Conservation (phyloP, 2,329 filamentous ascomycete species). For the Coleophoma cylindrospora region DNA sequence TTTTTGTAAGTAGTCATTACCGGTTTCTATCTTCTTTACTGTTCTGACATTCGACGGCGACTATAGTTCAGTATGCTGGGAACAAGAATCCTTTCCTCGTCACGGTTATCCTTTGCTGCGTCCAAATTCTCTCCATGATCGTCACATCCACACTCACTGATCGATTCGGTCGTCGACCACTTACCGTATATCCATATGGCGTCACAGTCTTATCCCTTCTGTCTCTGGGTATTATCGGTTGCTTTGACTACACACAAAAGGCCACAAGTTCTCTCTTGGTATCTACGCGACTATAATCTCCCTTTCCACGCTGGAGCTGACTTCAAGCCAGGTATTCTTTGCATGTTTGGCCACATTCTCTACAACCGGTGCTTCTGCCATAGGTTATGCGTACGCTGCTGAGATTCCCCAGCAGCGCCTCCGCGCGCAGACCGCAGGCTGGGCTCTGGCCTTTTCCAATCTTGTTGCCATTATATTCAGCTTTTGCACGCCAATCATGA, state of each 20-base stretch:
- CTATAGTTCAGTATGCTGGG: conserved; percentile 33
- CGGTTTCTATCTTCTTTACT: neutral
- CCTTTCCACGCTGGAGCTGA: too few species aligned
- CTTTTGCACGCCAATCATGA: conserved; percentile 39
- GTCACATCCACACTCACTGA: conserved; percentile 30
- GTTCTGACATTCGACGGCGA: neutral
- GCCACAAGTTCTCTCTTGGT: conserved; percentile 32
- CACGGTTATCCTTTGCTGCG: conserved; percentile 34
- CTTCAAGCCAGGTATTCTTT: conserved; percentile 31
- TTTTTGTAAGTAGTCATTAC: conserved; percentile 3
- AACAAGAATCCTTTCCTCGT: conserved; percentile 35
- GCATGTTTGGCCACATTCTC: conserved; percentile 35
- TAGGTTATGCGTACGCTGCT: conserved; percentile 36
- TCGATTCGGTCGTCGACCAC: conserved; percentile 29
- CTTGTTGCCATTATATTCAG: conserved; percentile 37
- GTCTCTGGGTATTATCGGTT: conserved; percentile 33
- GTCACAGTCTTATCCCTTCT: conserved; percentile 31
- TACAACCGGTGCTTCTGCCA: conserved; percentile 35
- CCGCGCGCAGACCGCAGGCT: conserved; percentile 33
- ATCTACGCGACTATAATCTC: conserved; percentile 1
- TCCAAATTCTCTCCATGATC: conserved; percentile 36
- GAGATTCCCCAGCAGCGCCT: conserved; percentile 35
- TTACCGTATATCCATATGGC: conserved; percentile 34
- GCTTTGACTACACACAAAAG: conserved; percentile 31
- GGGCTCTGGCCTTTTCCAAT: conserved; percentile 34